Evolutionary conservation across 257 asterid species (phyloP).

Genomic region (Coffea eugenioides): DNA sequence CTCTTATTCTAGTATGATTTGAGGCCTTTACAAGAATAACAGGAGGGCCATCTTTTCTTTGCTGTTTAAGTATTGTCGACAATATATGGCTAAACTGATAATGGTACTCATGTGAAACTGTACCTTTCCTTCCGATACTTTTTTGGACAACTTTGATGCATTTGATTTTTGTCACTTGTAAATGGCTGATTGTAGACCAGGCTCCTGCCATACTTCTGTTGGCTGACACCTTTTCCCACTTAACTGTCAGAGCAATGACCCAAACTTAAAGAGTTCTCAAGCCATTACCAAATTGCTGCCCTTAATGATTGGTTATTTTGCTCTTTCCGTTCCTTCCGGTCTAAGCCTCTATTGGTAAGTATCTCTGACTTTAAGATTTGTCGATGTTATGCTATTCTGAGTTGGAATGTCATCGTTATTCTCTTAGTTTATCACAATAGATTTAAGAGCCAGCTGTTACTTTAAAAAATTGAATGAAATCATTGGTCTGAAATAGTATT

Average conservation of each 20-base stretch:
- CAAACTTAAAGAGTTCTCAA: constrained; percentile 79
- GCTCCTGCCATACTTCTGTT: neutral
- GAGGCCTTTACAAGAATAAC: neutral
- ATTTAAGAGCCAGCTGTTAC: neutral
- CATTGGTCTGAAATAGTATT: neutral
- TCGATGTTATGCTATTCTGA: neutral
- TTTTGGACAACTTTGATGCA: neutral
- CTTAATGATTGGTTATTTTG: constrained; percentile 87
- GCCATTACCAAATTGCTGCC: constrained; percentile 86
- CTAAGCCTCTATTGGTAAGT: constrained; percentile 91
- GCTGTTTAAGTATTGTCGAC: neutral
- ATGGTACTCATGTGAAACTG: neutral
- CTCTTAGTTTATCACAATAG: constrained; percentile 3
- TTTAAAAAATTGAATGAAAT: neutral
- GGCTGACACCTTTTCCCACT: constrained; percentile 6
- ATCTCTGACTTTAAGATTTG: neutral
- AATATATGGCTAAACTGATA: neutral
- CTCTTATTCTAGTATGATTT: neutral
- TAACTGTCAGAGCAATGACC: constrained; percentile 79
- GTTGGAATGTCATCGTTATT: neutral
- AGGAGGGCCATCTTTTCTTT: neutral
- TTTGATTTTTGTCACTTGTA: neutral
- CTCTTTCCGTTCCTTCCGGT: constrained; percentile 97
- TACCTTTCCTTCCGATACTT: neutral
- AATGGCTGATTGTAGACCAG: neutral